Percentiles rank a stretch among this genome's conserved stretches.
phyloP scores from a whole-genome alignment of 148 eudicot species.

The Euryodendron excelsum region DNA sequence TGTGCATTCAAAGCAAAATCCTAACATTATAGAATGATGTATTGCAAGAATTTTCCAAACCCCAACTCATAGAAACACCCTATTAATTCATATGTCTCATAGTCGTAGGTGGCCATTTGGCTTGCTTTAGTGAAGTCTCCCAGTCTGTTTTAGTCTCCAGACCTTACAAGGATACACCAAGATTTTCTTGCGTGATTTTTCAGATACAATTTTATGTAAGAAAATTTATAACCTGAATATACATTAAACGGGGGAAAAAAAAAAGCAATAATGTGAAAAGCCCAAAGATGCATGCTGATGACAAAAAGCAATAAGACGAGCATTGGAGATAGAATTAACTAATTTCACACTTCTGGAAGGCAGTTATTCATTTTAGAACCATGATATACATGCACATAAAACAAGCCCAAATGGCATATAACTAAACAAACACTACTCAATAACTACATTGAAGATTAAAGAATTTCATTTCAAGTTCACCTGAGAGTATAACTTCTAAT shows the following conservation, averaged over 20 bases:
- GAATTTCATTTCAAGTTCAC: neutral
- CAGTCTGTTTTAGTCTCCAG: too few species aligned
- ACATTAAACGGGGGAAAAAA: neutral
- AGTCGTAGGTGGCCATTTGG: too few species aligned
- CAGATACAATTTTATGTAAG: neutral
- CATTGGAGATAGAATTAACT: neutral
- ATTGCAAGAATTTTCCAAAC: too few species aligned
- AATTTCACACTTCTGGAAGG: neutral
- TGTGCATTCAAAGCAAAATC: too few species aligned
- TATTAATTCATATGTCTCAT: too few species aligned
- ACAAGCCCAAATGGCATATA: neutral
- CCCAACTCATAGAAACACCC: too few species aligned
- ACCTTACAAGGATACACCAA: too few species aligned
- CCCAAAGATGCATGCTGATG: neutral
- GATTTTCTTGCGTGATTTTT: neutral
- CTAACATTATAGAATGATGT: too few species aligned
- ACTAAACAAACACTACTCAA: slow-evolving; percentile 3
- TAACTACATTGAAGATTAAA: slow-evolving; percentile 9
- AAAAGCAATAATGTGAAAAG: neutral
- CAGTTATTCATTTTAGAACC: neutral
- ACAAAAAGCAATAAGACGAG: neutral
- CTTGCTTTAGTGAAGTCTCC: too few species aligned
- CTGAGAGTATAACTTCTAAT: slow-evolving; percentile 20
- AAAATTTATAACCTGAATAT: neutral
- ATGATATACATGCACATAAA: neutral